Percentiles rank a stretch among this genome's conserved stretches.
Conservation (phyloP, 2,329 filamentous ascomycete species). For the Phyllachora maydis region DNA sequence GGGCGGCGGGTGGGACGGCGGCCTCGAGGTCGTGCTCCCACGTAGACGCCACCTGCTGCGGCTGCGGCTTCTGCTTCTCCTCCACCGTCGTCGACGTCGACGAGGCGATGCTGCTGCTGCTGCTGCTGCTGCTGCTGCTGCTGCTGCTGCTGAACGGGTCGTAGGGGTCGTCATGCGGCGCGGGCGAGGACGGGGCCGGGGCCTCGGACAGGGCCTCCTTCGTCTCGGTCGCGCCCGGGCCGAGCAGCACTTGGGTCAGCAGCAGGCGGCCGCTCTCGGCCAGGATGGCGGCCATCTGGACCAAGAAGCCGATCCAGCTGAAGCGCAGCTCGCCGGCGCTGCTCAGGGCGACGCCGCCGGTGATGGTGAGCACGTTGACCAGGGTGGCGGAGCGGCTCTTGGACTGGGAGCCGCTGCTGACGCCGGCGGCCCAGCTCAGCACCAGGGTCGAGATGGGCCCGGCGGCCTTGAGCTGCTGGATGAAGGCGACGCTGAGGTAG, state of each 20-base stretch:
- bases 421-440: constrained; percentile 34
- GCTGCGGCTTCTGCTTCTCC: no score
- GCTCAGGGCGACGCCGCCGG: constrained; percentile 25
- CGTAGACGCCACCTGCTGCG: no score
- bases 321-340: constrained; percentile 44
- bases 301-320: constrained; percentile 29
- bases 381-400: constrained; percentile 18
- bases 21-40: no score
- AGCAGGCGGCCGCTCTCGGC: constrained; percentile 30
- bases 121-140: no score
- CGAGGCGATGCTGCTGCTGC: no score
- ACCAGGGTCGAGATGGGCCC: constrained; percentile 45
- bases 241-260: constrained; percentile 31
- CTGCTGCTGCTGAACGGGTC: no score
- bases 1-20: no score
- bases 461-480: constrained; percentile 81
- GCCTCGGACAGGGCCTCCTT: constrained; percentile 29
- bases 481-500: constrained; percentile 80
- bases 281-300: constrained; percentile 26
- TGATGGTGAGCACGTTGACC: constrained; percentile 24
- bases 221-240: no score
- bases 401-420: no score
- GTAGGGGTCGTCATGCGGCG: no score
- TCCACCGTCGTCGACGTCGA: no score
- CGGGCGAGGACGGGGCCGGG: no score